phyloP scores from a whole-genome alignment of 495 filamentous ascomycete genomes.

The Bryoglossum gracile region DNA sequence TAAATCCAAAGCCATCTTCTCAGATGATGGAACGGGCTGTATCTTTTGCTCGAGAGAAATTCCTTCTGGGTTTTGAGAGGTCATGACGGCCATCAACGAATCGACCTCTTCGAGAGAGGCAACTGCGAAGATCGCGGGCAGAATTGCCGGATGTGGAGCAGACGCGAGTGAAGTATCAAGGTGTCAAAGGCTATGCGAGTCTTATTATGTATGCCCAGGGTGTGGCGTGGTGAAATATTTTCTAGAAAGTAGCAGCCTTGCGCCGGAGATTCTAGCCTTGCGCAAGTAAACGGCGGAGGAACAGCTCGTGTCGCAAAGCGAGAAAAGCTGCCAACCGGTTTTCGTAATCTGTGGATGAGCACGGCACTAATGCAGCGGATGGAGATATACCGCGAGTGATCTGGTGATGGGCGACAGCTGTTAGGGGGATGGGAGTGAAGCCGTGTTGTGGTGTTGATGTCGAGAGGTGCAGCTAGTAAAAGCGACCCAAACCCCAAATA shows the following conservation, averaged over 20 bases:
- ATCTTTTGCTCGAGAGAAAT: conserved; percentile 41
- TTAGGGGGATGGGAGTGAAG: neutral
- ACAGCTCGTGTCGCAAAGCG: conserved; percentile 8
- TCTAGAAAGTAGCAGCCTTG: conserved; percentile 9
- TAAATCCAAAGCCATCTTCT: conserved; percentile 38
- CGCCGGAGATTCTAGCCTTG: conserved; percentile 9
- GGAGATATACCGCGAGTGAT: too few species aligned
- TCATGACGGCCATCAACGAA: conserved; percentile 46
- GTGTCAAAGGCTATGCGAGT: conserved; percentile 8
- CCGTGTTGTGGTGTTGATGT: conserved; percentile 5
- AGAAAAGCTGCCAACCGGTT: too few species aligned
- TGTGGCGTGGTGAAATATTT: neutral
- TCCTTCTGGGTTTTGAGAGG: conserved; percentile 41
- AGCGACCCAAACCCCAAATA: conserved; percentile 13
- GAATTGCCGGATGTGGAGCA: too few species aligned
- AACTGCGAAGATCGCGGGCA: too few species aligned
- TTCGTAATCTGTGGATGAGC: too few species aligned
- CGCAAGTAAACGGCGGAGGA: neutral
- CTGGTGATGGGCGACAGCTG: neutral
- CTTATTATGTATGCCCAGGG: too few species aligned
- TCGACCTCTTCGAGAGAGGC: conserved; percentile 1
- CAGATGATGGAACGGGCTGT: conserved; percentile 33
- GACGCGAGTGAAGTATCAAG: too few species aligned
- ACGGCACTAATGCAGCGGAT: too few species aligned
- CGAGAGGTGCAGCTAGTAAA: conserved; percentile 14